A percentile compares a stretch with the other conserved stretches of the same genome.
phyloP scores from a whole-genome alignment of 2,329 filamentous ascomycete genomes.

The Bipolaris gigantea region DNA sequence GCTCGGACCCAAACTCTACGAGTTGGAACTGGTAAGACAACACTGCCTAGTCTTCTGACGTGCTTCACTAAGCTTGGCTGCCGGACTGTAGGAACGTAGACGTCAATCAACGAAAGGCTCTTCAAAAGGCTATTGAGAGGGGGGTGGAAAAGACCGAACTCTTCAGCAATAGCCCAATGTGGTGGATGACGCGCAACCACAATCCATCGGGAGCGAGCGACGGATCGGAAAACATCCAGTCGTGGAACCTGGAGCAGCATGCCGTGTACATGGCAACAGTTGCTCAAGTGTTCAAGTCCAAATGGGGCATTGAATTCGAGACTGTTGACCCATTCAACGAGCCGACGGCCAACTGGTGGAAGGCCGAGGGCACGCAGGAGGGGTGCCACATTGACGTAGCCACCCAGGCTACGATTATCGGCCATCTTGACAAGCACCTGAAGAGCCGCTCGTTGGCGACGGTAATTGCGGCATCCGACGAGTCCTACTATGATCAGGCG shows the following conservation, averaged over 20 bases:
- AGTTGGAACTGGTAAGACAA: slow-evolving; percentile 10
- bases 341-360: slow-evolving; percentile 14
- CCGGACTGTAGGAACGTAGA: neutral
- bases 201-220: slow-evolving; percentile 8
- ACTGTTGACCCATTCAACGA: slow-evolving; percentile 12
- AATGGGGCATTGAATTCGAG: slow-evolving; percentile 7
- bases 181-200: slow-evolving; percentile 11
- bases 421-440: slow-evolving; percentile 5
- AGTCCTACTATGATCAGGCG: slow-evolving; percentile 14
- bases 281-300: slow-evolving; percentile 8
- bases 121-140: slow-evolving; percentile 10
- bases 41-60: neutral
- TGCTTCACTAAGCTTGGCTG: neutral
- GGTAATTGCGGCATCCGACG: slow-evolving; percentile 8
- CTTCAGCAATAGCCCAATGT: slow-evolving; percentile 10
- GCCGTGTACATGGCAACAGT: slow-evolving; percentile 12
- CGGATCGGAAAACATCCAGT: slow-evolving; percentile 12
- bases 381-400: slow-evolving; percentile 9
- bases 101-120: slow-evolving; percentile 10
- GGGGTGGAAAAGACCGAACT: slow-evolving; percentile 8
- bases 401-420: slow-evolving; percentile 9
- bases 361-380: slow-evolving; percentile 12
- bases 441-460: slow-evolving; percentile 4
- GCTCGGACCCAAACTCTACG: neutral
- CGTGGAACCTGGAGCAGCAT: slow-evolving; percentile 12